Evolutionary conservation across 129 eudicot genomes (phyloP).

Genomic region (Solidago caesia): DNA sequence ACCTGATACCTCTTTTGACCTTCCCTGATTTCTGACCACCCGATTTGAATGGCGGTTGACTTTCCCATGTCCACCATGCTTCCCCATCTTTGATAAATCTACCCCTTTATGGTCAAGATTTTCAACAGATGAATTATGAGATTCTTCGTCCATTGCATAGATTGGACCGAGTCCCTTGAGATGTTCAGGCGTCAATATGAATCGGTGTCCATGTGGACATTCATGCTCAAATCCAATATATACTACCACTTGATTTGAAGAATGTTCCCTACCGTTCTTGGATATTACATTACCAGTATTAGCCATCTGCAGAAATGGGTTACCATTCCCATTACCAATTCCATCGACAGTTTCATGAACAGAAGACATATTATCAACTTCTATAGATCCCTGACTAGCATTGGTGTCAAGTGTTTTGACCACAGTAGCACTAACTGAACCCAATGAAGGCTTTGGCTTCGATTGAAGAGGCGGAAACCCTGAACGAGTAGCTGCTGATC

Average conservation of each 20-base stretch:
- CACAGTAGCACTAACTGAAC: conserved; percentile 44
- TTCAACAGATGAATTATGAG: conserved; percentile 37
- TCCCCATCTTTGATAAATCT: conserved; percentile 45
- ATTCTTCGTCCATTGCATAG: conserved; percentile 45
- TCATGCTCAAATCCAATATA: conserved; percentile 91
- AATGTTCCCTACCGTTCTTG: conserved; percentile 31
- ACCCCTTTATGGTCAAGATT: conserved; percentile 45
- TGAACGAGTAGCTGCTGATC: conserved; percentile 57
- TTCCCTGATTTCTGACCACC: conserved; percentile 45
- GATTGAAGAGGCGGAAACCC: conserved; percentile 81
- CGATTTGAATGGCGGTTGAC: conserved; percentile 52
- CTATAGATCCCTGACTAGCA: conserved; percentile 40
- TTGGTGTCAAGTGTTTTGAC: conserved; percentile 29
- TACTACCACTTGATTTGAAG: conserved; percentile 42
- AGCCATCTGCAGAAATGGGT: conserved; percentile 49
- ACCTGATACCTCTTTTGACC: conserved; percentile 38
- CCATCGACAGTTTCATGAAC: conserved; percentile 25
- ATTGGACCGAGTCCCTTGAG: conserved; percentile 66
- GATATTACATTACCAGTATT: conserved; percentile 40
- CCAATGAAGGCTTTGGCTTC: conserved; percentile 38
- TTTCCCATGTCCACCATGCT: conserved; percentile 55
- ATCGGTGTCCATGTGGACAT: conserved; percentile 95
- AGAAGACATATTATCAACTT: conserved; percentile 31
- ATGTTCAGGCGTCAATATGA: conserved; percentile 69
- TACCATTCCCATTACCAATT: conserved; percentile 29